Evolutionary conservation across 805 yeast genomes (phyloP).

Genomic region (Clavispora phyllophila): DNA sequence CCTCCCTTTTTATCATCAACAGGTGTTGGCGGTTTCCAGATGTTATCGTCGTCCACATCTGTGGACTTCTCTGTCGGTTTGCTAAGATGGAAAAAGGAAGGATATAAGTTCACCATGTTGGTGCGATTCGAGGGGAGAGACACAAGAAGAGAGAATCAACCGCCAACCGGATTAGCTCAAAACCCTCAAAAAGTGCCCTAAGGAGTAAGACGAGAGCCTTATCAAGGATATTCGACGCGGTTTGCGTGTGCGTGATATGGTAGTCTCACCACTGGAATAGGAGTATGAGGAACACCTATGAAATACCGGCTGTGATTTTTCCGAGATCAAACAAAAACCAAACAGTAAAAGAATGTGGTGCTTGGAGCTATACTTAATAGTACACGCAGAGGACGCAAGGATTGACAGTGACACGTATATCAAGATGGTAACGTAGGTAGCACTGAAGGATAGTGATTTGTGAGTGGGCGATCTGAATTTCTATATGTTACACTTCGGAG

Average conservation of each 20-base stretch:
- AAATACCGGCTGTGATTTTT: not conserved
- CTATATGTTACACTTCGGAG: not conserved
- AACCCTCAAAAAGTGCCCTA: not conserved
- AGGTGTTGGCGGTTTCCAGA: conserved; percentile 13
- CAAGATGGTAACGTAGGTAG: not conserved
- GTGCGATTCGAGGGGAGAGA: not conserved
- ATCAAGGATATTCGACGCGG: no score
- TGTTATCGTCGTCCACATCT: conserved; percentile 10
- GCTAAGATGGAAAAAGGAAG: conserved; percentile 11
- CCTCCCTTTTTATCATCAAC: conserved; percentile 6
- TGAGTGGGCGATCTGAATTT: not conserved
- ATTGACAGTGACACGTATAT: not conserved
- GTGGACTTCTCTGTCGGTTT: conserved; percentile 3
- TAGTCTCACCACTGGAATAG: not conserved
- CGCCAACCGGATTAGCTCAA: no score
- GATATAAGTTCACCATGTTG: conserved; percentile 17
- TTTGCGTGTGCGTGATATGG: not conserved
- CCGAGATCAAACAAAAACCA: not conserved
- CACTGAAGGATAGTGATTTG: not conserved
- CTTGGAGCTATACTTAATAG: not conserved
- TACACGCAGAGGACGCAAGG: not conserved
- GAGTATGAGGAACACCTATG: not conserved
- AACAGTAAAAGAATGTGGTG: not conserved
- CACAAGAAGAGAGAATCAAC: no score
- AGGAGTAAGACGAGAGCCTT: not conserved